Conservation (phyloP, 139 green algal species). For the Chlorella sorokiniana region DNA sequence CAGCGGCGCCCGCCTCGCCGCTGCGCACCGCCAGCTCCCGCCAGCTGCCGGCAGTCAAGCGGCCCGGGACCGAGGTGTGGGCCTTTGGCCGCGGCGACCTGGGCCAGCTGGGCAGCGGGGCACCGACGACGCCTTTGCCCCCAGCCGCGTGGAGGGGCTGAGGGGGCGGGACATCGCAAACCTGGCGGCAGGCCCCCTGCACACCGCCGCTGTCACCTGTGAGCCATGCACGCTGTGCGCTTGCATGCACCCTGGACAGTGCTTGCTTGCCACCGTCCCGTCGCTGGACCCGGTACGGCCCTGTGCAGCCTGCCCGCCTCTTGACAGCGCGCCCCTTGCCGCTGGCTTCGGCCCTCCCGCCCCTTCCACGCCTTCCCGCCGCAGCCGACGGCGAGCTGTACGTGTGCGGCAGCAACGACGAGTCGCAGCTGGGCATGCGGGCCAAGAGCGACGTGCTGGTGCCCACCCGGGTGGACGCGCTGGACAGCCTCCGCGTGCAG, state of each 20-base stretch:
- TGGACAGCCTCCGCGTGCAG: slow-evolving; percentile 53
- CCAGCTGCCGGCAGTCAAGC: neutral
- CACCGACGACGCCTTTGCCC: neutral
- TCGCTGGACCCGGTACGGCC: no score
- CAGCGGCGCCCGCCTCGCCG: neutral
- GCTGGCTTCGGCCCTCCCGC: neutral
- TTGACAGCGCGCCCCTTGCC: no score
- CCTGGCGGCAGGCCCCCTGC: slow-evolving; percentile 39
- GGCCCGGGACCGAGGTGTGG: slow-evolving; percentile 33
- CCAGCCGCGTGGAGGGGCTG: slow-evolving; percentile 38
- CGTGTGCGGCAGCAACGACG: slow-evolving; percentile 61
- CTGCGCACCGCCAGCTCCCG: neutral
- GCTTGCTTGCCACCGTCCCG: no score
- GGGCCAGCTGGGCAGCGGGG: slow-evolving; percentile 49
- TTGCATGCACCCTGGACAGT: neutral
- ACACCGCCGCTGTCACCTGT: slow-evolving; percentile 59
- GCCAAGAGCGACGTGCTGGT: neutral
- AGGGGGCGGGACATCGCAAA: slow-evolving; percentile 33
- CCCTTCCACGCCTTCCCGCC: neutral
- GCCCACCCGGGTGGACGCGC: slow-evolving; percentile 40
- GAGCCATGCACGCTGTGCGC: neutral
- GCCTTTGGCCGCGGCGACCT: slow-evolving; percentile 55
- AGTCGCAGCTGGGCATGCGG: slow-evolving; percentile 47
- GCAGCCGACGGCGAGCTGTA: slow-evolving; percentile 62
- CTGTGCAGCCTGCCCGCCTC: no score